A percentile compares a stretch with the other conserved stretches of the same genome.
Evolutionary conservation across 2,329 filamentous ascomycete species (phyloP).

Genomic region (Xylaria sp.): DNA sequence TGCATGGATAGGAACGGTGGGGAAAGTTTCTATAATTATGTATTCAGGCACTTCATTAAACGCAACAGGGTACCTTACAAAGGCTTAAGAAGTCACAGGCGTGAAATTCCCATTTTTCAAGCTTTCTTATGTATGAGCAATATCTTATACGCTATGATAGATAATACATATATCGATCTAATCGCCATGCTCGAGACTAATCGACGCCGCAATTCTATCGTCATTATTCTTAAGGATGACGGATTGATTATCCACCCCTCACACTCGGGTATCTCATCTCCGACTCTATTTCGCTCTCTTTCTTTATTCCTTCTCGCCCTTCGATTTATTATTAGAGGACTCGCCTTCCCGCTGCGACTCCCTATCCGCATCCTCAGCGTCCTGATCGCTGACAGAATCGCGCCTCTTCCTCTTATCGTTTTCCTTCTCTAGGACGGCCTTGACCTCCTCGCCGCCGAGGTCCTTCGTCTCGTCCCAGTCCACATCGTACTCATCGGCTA

Average conservation of each 20-base stretch:
- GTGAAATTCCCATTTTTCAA: too few species aligned
- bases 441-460: slow-evolving; percentile 74
- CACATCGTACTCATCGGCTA: slow-evolving; percentile 89
- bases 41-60: too few species aligned
- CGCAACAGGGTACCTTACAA: too few species aligned
- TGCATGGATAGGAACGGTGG: too few species aligned
- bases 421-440: slow-evolving; percentile 66
- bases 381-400: slow-evolving; percentile 55
- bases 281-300: background rate
- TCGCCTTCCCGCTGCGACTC: slow-evolving; percentile 45
- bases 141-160: background rate
- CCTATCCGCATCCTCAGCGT: slow-evolving; percentile 51
- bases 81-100: too few species aligned
- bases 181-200: background rate
- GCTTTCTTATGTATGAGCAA: slow-evolving; percentile 1
- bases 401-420: slow-evolving; percentile 53
- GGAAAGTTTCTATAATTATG: too few species aligned
- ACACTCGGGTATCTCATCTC: slow-evolving; percentile 22
- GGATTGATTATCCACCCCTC: background rate
- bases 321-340: slow-evolving; percentile 29
- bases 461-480: slow-evolving; percentile 86
- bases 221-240: background rate
- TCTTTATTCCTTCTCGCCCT: slow-evolving; percentile 25
- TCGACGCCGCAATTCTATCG: slow-evolving; percentile 11
- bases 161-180: slow-evolving; percentile 4